A percentile compares a stretch with the other conserved stretches of the same genome.
Evolutionary conservation across 139 green algal genomes (phyloP).

Genomic region (Protoeuglena noctilucae): DNA sequence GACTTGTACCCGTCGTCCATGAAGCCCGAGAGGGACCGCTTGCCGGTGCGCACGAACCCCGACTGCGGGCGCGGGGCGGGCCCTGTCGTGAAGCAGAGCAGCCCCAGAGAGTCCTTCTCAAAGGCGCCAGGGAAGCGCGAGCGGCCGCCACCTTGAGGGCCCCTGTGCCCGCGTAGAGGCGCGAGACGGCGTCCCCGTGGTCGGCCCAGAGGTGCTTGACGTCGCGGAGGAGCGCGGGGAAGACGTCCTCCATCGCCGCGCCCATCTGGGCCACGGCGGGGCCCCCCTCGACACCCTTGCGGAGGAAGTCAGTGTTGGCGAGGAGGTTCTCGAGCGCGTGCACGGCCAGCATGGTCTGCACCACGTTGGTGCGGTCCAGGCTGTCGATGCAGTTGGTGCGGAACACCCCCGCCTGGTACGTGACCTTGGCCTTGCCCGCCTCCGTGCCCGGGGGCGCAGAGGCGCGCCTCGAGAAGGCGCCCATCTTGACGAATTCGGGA

Average conservation of each 20-base stretch:
- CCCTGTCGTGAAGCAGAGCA: too few species aligned
- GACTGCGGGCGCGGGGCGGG: too few species aligned
- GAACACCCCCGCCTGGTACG: slow-evolving; percentile 45
- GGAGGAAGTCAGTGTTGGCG: background rate
- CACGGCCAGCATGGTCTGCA: slow-evolving; percentile 59
- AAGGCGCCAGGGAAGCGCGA: too few species aligned
- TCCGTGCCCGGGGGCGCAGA: too few species aligned
- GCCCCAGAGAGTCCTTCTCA: background rate
- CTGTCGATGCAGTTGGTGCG: slow-evolving; percentile 62
- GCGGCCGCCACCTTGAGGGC: slow-evolving; percentile 76
- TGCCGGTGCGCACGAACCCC: slow-evolving; percentile 75
- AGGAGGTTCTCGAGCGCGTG: slow-evolving; percentile 43
- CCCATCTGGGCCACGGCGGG: background rate
- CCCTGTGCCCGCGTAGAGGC: slow-evolving; percentile 66
- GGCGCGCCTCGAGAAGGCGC: too few species aligned
- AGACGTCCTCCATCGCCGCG: slow-evolving; percentile 44
- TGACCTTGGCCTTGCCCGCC: too few species aligned
- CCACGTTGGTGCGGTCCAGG: slow-evolving; percentile 58
- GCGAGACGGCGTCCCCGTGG: slow-evolving; percentile 62
- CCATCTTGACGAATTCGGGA: too few species aligned
- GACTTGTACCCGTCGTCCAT: slow-evolving; percentile 70
- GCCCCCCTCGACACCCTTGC: background rate
- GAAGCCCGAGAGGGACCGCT: slow-evolving; percentile 53
- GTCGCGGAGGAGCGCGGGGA: slow-evolving; percentile 37
- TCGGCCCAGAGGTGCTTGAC: slow-evolving; percentile 52